Evolutionary conservation across 148 eudicot genomes (phyloP), one percentile per base, ranked within the genome.

Genomic region (Amaranthus palmeri): DNA sequence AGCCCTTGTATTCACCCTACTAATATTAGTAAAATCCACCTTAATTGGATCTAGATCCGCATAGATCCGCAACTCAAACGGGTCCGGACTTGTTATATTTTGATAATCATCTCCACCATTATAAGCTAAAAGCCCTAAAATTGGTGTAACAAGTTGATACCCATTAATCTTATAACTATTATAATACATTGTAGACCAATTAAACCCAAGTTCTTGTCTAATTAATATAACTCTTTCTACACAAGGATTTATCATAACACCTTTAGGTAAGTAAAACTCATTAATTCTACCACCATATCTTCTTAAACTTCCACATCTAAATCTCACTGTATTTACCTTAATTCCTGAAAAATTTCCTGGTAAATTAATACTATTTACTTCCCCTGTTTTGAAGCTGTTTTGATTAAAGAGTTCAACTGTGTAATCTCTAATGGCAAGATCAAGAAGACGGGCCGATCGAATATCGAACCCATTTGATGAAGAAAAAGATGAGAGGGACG

Each of bases 231-330:
- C 84, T 74, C 99, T 83, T 62, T 91, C 92, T 3, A 80, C 74
- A 79, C 96, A 91, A 54, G 97, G 99, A 70, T 82, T 86, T 36
- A 85, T 78, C 18, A 65, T 60, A 4, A 89, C 78, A 42, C 88
- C 85, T 13, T 48, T 69, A 0, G 78, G 74, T 53, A 95, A 13
- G 62, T 79, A 83, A 72, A 95, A 89, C 76, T 95, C 93, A 10
- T 75, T 65, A 10, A 92, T 54, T 42, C 71, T 80, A 18, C 90
- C 92, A 15, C 99, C 99, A 7, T 95, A 88, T 67, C 96, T 83
- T 7, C 76, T 69, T 8, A 95, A 83, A 47, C 99, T 91, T 14
- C 99, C 99, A 57, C 99, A 91, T 0, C 99, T 84, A 61, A 84
- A 84, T 61, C 85, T 79, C 7, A 79, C 82, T 3, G 87, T 73